Conservation (phyloP, 2,329 filamentous ascomycete species). For the Apiospora saccharicola region DNA sequence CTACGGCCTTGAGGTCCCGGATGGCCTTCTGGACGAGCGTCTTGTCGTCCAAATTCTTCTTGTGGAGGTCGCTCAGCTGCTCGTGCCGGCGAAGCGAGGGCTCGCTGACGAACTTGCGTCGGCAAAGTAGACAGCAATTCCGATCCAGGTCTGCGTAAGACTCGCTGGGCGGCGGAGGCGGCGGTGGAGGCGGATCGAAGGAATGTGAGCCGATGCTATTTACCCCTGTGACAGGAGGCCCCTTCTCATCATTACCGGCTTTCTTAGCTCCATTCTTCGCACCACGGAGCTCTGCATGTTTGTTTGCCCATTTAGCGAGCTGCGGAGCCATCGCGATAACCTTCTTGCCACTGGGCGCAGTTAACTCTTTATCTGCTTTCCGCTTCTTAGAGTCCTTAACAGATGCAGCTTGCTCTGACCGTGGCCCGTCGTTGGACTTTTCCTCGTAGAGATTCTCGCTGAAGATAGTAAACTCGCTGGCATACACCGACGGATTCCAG, state of each 20-base stretch:
- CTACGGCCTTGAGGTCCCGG: constrained; percentile 42
- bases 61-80: constrained; percentile 53
- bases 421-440: constrained; percentile 48
- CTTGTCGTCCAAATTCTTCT: constrained; percentile 43
- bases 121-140: constrained; percentile 51
- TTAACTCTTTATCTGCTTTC: constrained; percentile 57
- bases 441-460: constrained; percentile 52
- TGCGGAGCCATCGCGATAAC: constrained; percentile 67
- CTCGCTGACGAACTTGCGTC: constrained; percentile 49
- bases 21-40: constrained; percentile 41
- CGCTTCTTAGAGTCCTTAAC: constrained; percentile 44
- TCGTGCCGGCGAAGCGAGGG: constrained; percentile 53
- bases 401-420: constrained; percentile 43
- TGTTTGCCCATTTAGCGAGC: constrained; percentile 75
- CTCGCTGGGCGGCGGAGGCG: constrained; percentile 46
- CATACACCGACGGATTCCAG: constrained; percentile 78
- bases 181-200: constrained; percentile 28
- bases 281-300: constrained; percentile 72
- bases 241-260: constrained; percentile 44
- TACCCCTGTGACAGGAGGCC: constrained; percentile 35
- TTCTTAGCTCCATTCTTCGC: constrained; percentile 46
- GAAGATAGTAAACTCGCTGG: constrained; percentile 69
- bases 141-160: constrained; percentile 67
- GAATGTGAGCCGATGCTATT: constrained; percentile 33
- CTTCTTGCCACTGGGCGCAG: constrained; percentile 49